These are phyloP conservation scores for Ceratocystiopsis minuta DNA, from an alignment of 2,329 filamentous ascomycete genomes.

Conservation along the genomic window DNA sequence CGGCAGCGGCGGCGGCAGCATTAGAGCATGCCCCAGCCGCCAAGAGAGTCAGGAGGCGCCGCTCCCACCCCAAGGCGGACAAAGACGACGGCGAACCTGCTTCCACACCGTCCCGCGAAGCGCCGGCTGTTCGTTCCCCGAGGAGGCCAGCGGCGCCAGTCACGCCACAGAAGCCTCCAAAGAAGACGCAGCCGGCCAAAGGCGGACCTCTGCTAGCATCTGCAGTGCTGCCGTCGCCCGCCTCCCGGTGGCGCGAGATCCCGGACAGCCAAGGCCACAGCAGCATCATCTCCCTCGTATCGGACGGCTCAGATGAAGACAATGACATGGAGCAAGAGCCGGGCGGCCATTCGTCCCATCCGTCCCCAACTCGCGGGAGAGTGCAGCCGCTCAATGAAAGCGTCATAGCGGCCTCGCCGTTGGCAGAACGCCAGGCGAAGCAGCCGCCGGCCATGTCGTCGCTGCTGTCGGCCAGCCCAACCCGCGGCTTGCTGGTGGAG, in stretches of 20 bases:
- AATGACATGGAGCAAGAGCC: constrained; percentile 9
- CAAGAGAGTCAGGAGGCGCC: too few relatives aligned
- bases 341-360: too few relatives aligned
- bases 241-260: not conserved
- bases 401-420: constrained; percentile 6
- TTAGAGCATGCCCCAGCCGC: not conserved
- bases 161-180: not conserved
- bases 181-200: not conserved
- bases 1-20: not conserved
- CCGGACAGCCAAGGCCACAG: constrained; percentile 1
- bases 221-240: not conserved
- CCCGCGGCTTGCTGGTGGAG: constrained; percentile 14
- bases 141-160: not conserved
- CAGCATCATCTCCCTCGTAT: constrained; percentile 25
- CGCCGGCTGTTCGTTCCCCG: too few relatives aligned
- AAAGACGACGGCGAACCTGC: too few relatives aligned
- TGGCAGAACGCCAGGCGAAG: not conserved
- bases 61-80: too few relatives aligned
- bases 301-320: constrained; percentile 16
- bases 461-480: too few relatives aligned
- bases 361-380: constrained; percentile 2
- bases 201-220: too few relatives aligned
- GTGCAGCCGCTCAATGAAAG: constrained; percentile 1
- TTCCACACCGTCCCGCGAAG: too few relatives aligned
- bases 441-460: not conserved